phyloP scores from a whole-genome alignment of 768 basidiomycete species.

The Tulasnella sp. region DNA sequence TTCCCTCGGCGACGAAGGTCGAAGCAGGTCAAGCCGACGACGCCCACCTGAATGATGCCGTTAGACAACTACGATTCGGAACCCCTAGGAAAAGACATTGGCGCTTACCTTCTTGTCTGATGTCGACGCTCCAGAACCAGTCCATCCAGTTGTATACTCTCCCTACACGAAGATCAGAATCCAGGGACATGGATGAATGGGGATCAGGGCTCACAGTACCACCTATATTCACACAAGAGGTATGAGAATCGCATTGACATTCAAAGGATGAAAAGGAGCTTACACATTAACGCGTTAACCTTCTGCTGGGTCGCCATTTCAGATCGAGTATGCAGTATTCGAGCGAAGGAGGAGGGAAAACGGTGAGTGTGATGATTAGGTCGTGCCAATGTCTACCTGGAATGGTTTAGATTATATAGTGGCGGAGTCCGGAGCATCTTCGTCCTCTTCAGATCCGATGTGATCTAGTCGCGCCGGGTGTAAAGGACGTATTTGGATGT shows the following conservation, averaged over 20 bases:
- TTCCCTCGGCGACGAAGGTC: conserved; percentile 80
- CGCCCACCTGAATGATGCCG: conserved; percentile 20
- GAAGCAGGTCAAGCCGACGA: conserved; percentile 82
- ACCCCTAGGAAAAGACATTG: neutral
- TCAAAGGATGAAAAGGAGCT: conserved; percentile 22
- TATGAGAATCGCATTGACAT: neutral
- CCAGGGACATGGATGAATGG: neutral
- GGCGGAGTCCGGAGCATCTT: no score
- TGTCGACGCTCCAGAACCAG: conserved; percentile 79
- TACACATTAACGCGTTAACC: conserved; percentile 73
- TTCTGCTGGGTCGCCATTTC: conserved; percentile 28
- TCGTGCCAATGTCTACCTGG: no score
- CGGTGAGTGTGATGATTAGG: no score
- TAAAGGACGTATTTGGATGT: no score
- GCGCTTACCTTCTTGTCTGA: conserved; percentile 80
- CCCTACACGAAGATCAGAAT: conserved; percentile 34
- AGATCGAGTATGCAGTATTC: no score
- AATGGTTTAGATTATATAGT: no score
- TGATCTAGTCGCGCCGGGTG: no score
- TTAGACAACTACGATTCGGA: neutral
- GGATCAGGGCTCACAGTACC: conserved; percentile 32
- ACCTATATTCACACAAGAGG: conserved; percentile 30
- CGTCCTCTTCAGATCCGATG: no score
- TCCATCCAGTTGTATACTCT: conserved; percentile 95
- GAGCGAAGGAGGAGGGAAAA: no score